Evolutionary conservation across 1,284 basidiomycete species (phyloP).

Genomic region (Fomitopsis schrenkii): DNA sequence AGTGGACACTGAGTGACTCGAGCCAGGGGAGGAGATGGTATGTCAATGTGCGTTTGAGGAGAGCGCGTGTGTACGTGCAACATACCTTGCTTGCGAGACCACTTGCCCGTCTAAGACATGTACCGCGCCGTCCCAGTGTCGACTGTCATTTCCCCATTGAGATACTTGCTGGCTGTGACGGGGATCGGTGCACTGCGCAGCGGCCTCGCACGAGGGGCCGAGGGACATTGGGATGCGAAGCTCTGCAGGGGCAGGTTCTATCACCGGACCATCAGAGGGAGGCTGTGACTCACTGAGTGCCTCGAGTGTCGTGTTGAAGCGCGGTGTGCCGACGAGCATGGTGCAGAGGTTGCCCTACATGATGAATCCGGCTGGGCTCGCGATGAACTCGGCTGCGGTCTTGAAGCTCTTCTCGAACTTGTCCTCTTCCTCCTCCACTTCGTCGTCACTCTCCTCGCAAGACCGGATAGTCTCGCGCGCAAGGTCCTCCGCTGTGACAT

Average conservation of each 20-base stretch:
- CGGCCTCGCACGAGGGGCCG: background rate
- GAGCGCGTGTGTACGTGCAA: background rate
- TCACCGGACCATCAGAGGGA: background rate
- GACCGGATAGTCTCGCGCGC: constrained; percentile 6
- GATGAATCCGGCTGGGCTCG: constrained; percentile 13
- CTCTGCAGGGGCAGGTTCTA: background rate
- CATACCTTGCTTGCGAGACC: constrained; percentile 12
- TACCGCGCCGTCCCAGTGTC: constrained; percentile 24
- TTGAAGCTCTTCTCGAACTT: constrained; percentile 14
- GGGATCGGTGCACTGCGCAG: constrained; percentile 4
- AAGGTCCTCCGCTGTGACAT: constrained; percentile 8
- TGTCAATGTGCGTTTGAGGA: background rate
- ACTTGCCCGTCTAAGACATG: constrained; percentile 23
- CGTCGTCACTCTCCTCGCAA: background rate
- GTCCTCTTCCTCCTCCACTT: background rate
- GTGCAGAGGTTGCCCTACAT: background rate
- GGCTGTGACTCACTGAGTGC: background rate
- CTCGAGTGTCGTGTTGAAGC: background rate
- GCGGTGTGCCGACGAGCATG: background rate
- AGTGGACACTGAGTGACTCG: constrained; percentile 21
- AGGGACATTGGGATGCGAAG: background rate
- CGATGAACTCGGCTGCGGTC: no score
- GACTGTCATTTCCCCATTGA: constrained; percentile 7
- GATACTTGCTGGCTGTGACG: constrained; percentile 12
- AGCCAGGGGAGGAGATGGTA: constrained; percentile 23